Evolutionary conservation across 2,329 filamentous ascomycete species (phyloP).

Genomic region (Emmonsiellopsis sp.): DNA sequence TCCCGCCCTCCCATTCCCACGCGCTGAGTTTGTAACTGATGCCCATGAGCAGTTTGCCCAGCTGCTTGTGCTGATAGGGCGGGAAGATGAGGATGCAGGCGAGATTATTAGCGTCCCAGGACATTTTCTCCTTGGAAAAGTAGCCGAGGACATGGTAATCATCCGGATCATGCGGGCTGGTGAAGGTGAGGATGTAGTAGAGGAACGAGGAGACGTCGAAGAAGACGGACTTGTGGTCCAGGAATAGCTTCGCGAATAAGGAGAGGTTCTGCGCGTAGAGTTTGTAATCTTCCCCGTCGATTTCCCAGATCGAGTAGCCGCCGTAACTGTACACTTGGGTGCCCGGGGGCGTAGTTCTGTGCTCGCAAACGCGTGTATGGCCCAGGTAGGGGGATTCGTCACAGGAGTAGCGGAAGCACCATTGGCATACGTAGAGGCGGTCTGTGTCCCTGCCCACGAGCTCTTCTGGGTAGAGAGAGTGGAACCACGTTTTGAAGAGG

Average conservation of each 20-base stretch:
- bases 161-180: conserved; percentile 37
- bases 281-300: conserved; percentile 81
- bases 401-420: conserved; percentile 84
- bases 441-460: conserved; percentile 44
- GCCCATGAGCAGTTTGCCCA: conserved; percentile 83
- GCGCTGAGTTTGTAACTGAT: conserved; percentile 86
- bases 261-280: conserved; percentile 93
- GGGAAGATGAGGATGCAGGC: conserved; percentile 95
- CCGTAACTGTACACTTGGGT: conserved; percentile 67
- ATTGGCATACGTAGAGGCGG: conserved; percentile 75
- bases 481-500: conserved; percentile 84
- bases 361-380: conserved; percentile 44
- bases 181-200: conserved; percentile 84
- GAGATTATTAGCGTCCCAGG: conserved; percentile 96
- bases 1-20: conserved; percentile 53
- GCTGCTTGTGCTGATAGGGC: conserved; percentile 83
- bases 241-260: conserved; percentile 92
- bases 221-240: conserved; percentile 97
- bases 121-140: conserved; percentile 98
- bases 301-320: conserved; percentile 80
- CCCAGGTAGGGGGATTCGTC: conserved; percentile 27
- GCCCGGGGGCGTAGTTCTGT: conserved; percentile 51
- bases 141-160: conserved; percentile 70
- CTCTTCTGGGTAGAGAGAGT: conserved; percentile 75
- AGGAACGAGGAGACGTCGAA: conserved; percentile 93